Evolutionary conservation across 106 monocot species (phyloP).

Genomic region (Hemerocallis citrina): DNA sequence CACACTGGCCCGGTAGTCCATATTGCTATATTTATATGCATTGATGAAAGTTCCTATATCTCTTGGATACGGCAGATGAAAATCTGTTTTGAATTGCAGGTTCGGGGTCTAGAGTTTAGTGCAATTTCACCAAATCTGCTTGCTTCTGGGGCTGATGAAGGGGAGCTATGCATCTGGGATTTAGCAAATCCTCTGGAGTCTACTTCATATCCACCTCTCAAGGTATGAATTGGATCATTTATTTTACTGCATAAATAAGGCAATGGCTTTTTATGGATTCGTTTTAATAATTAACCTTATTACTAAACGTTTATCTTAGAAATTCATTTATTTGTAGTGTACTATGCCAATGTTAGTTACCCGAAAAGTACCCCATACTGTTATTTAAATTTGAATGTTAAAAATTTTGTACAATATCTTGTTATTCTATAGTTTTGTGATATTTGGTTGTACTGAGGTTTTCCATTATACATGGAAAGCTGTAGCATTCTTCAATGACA

Average conservation of each 20-base stretch:
- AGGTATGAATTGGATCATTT: conserved; percentile 27
- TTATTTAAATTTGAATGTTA: too few relatives aligned
- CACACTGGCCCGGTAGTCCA: conserved; percentile 66
- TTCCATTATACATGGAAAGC: too few relatives aligned
- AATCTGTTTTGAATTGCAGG: conserved; percentile 23
- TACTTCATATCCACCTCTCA: conserved; percentile 57
- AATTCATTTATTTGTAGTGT: neutral
- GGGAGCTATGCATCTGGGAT: conserved; percentile 89
- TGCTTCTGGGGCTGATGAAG: conserved; percentile 91
- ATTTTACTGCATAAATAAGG: neutral
- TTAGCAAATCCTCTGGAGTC: conserved; percentile 61
- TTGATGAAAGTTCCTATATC: neutral
- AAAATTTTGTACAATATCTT: too few relatives aligned
- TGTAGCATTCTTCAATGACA: too few relatives aligned
- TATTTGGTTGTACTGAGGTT: too few relatives aligned
- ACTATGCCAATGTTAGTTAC: too few relatives aligned
- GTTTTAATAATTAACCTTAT: neutral
- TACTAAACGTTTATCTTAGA: neutral
- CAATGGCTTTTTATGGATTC: neutral
- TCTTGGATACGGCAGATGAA: neutral
- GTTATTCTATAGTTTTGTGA: neutral
- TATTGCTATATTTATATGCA: neutral
- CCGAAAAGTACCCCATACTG: too few relatives aligned
- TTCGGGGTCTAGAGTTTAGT: conserved; percentile 76
- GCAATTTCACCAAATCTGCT: conserved; percentile 52